A percentile compares a stretch with the other conserved stretches of the same genome.
Evolutionary conservation across 2,329 filamentous ascomycete species (phyloP).

Genomic region (Cadophora sp.): DNA sequence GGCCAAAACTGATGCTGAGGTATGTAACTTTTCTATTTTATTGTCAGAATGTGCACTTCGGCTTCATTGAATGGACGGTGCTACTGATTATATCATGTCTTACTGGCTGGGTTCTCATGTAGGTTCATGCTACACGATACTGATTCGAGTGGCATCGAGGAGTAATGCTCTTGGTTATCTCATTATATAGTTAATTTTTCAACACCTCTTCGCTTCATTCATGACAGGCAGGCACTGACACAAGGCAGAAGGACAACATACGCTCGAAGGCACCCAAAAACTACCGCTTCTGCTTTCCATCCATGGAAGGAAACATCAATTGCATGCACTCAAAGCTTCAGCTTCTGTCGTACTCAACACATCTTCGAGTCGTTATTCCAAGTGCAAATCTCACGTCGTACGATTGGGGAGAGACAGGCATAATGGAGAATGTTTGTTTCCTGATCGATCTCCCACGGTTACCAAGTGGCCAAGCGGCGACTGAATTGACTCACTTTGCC

Average conservation of each 20-base stretch:
- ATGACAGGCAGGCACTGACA: conserved; percentile 24
- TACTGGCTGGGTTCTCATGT: background rate
- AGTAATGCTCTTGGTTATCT: background rate
- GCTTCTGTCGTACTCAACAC: conserved; percentile 77
- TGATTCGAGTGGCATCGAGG: too few species aligned
- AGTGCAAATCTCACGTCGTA: conserved; percentile 85
- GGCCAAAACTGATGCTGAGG: conserved; percentile 59
- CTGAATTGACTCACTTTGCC: conserved; percentile 62
- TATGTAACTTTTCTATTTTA: conserved; percentile 42
- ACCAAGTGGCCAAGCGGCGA: conserved; percentile 25
- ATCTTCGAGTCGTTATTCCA: conserved; percentile 82
- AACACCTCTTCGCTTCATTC: background rate
- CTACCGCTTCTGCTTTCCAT: conserved; percentile 80
- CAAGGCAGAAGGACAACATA: conserved; percentile 56
- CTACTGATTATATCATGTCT: background rate
- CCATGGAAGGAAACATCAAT: conserved; percentile 69
- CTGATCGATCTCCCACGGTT: conserved; percentile 84
- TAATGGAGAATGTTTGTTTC: conserved; percentile 90
- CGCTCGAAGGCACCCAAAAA: conserved; percentile 56
- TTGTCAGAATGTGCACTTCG: background rate
- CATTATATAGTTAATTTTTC: background rate
- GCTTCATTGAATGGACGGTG: background rate
- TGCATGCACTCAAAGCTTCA: conserved; percentile 96
- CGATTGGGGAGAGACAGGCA: conserved; percentile 63
- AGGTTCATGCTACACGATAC: too few species aligned